Evolutionary conservation across 805 yeast genomes (phyloP).

Genomic region (Ogataea paradorogensis): DNA sequence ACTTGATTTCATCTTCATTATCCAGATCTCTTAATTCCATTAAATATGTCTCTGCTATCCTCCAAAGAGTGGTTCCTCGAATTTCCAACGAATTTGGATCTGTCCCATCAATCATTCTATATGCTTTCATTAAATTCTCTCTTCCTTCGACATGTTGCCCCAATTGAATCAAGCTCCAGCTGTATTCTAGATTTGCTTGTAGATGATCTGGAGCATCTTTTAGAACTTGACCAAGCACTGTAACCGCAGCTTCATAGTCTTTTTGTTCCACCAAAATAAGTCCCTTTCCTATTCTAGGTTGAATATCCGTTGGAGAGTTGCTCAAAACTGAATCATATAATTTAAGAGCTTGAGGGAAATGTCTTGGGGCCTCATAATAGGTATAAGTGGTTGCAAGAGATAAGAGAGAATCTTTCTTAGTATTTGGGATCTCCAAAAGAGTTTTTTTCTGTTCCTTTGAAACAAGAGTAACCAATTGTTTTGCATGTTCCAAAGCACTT

Average conservation of each 20-base stretch:
- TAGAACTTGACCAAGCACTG: conserved; percentile 50
- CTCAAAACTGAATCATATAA: conserved; percentile 62
- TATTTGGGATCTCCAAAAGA: conserved; percentile 46
- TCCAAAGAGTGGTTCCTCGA: conserved; percentile 65
- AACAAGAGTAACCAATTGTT: conserved; percentile 54
- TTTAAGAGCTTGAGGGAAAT: conserved; percentile 69
- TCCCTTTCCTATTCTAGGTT: conserved; percentile 80
- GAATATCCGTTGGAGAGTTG: conserved; percentile 36
- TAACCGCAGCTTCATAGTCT: conserved; percentile 52
- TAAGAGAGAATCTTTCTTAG: conserved; percentile 59
- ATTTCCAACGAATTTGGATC: conserved; percentile 51
- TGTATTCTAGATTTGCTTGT: conserved; percentile 63
- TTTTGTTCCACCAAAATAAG: conserved; percentile 68
- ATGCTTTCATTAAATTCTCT: conserved; percentile 42
- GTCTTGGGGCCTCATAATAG: conserved; percentile 86
- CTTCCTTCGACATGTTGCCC: conserved; percentile 53
- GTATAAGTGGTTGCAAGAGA: conserved; percentile 75
- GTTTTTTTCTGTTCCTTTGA: conserved; percentile 45
- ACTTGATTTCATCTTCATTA: conserved; percentile 23
- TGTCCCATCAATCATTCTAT: conserved; percentile 44
- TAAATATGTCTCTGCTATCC: conserved; percentile 66
- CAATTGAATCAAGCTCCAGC: conserved; percentile 72
- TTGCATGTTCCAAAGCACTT: conserved; percentile 57
- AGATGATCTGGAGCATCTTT: conserved; percentile 47
- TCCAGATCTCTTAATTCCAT: conserved; percentile 26